Conservation (phyloP, 2,329 filamentous ascomycete species). For the Byssothecium circinans region DNA sequence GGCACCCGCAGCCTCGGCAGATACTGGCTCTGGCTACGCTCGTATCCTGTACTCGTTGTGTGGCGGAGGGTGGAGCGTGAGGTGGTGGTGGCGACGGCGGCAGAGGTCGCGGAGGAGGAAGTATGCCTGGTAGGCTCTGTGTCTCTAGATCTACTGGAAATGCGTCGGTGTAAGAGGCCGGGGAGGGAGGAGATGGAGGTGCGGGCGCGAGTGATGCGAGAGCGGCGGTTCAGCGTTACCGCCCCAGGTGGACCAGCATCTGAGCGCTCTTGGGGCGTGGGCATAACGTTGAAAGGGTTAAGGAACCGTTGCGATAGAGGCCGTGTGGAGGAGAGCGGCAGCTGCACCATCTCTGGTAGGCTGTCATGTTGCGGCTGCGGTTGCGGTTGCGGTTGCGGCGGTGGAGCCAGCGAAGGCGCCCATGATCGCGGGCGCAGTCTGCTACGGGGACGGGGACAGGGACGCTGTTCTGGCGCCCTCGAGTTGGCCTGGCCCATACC, state of each 20-base stretch:
- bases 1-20: constrained; percentile 38
- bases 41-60: constrained; percentile 24
- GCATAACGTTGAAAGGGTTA: constrained; percentile 34
- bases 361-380: constrained; percentile 13
- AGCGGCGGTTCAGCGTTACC: constrained; percentile 25
- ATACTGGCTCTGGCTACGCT: constrained; percentile 37
- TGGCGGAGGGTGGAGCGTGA: constrained; percentile 25
- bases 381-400: constrained; percentile 12
- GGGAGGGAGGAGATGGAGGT: constrained; percentile 41
- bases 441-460: constrained; percentile 30
- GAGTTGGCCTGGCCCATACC: constrained; percentile 46
- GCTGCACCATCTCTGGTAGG: constrained; percentile 25
- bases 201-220: constrained; percentile 40
- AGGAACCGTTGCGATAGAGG: constrained; percentile 28
- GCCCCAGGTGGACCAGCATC: constrained; percentile 36
- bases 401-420: constrained; percentile 30
- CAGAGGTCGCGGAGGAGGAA: constrained; percentile 13
- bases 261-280: constrained; percentile 29
- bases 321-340: constrained; percentile 19
- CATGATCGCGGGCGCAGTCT: constrained; percentile 37
- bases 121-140: not conserved
- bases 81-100: constrained; percentile 12
- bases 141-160: constrained; percentile 15
- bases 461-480: constrained; percentile 26
- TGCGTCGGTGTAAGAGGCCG: constrained; percentile 35